Percentiles rank a stretch among this genome's conserved stretches.
Evolutionary conservation across 371 early-diverging fungal species (phyloP).

Genomic region (Mucor plumbeus): DNA sequence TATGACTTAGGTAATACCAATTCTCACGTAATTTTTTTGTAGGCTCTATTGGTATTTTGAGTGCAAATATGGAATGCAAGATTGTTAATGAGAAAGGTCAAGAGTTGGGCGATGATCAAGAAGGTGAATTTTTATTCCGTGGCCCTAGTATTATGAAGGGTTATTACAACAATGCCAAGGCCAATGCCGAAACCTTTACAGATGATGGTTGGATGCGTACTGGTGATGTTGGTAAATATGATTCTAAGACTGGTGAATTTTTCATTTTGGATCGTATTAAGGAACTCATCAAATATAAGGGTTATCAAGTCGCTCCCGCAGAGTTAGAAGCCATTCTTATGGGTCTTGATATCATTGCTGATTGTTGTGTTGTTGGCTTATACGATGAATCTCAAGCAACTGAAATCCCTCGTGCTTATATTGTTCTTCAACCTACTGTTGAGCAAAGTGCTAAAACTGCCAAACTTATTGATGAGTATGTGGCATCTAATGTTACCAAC

Average conservation of each 20-base stretch:
- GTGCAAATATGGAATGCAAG: constrained; percentile 71
- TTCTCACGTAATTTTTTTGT: not conserved
- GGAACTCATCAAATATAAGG: constrained; percentile 82
- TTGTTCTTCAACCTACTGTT: constrained; percentile 58
- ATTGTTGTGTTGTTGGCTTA: constrained; percentile 77
- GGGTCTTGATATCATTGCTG: constrained; percentile 68
- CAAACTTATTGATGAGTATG: constrained; percentile 47
- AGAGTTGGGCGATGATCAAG: constrained; percentile 58
- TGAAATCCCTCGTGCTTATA: constrained; percentile 80
- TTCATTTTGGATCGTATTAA: constrained; percentile 74
- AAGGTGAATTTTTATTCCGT: constrained; percentile 68
- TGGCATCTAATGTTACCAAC: constrained; percentile 65
- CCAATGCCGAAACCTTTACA: constrained; percentile 71
- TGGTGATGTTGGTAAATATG: constrained; percentile 80
- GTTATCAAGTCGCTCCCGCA: constrained; percentile 38
- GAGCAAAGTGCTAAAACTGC: constrained; percentile 28
- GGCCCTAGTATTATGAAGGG: constrained; percentile 83
- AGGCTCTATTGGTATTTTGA: constrained; percentile 73
- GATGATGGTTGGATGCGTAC: constrained; percentile 80
- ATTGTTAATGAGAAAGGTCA: constrained; percentile 65
- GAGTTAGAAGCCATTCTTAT: constrained; percentile 83
- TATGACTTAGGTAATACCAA: not conserved
- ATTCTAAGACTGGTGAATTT: constrained; percentile 53
- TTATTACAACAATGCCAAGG: constrained; percentile 70
- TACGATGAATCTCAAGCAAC: constrained; percentile 63